Conservation (phyloP, 2,329 filamentous ascomycete genomes). For the Rugonectria rugulosa region DNA sequence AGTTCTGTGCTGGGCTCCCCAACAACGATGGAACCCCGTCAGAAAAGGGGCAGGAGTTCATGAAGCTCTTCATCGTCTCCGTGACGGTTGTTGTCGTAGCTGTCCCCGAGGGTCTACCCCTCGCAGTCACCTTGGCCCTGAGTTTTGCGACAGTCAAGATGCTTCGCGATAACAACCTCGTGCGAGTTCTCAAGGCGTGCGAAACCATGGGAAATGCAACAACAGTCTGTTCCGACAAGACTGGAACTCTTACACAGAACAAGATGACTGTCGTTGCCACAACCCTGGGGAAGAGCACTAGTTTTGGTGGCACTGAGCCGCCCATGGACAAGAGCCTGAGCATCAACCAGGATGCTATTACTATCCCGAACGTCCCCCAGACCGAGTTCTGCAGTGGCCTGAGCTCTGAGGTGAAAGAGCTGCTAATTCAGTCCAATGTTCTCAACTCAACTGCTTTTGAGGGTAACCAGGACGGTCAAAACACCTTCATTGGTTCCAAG, state of each 20-base stretch:
- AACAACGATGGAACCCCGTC: conserved; percentile 56
- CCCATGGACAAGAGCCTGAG: conserved; percentile 33
- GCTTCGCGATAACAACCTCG: conserved; percentile 74
- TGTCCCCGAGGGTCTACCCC: conserved; percentile 70
- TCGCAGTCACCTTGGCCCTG: conserved; percentile 72
- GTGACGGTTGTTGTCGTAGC: conserved; percentile 73
- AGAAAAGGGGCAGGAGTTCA: conserved; percentile 65
- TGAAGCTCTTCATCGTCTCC: conserved; percentile 70
- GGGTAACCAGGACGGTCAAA: conserved; percentile 53
- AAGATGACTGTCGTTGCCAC: conserved; percentile 79
- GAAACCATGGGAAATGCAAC: conserved; percentile 78
- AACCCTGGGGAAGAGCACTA: conserved; percentile 59
- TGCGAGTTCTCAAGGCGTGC: conserved; percentile 71
- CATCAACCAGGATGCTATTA: conserved; percentile 29
- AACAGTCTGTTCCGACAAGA: conserved; percentile 76
- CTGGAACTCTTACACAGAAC: conserved; percentile 61
- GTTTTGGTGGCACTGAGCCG: conserved; percentile 39
- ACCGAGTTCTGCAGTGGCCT: conserved; percentile 35
- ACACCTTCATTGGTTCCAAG: conserved; percentile 62
- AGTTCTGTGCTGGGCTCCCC: conserved; percentile 72
- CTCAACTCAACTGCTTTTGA: conserved; percentile 69
- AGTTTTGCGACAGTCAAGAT: conserved; percentile 75
- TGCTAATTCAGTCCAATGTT: conserved; percentile 65
- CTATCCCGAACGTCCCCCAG: conserved; percentile 39
- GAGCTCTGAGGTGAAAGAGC: conserved; percentile 56